Evolutionary conservation across 73 alveolate species (phyloP).

Genomic region (Effrenium voratum): DNA sequence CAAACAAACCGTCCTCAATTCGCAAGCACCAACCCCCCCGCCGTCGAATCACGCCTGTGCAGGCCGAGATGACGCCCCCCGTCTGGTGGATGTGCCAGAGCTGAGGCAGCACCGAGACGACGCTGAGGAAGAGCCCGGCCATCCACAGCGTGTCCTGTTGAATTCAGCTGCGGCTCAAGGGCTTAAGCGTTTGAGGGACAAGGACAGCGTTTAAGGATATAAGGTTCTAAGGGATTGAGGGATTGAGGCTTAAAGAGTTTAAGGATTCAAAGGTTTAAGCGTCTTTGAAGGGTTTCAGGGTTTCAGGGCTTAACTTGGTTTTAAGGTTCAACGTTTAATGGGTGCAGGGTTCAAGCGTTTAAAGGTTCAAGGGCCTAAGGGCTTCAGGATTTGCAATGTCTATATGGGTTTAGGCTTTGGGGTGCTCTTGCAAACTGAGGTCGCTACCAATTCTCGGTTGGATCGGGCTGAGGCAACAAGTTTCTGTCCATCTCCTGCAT

Average conservation of each 20-base stretch:
- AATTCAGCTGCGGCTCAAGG: too few species aligned
- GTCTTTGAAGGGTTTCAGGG: background rate
- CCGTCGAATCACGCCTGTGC: conserved; percentile 1
- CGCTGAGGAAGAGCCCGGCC: conserved; percentile 89
- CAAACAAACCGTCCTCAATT: background rate
- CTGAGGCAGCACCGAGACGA: conserved; percentile 72
- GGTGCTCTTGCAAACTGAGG: too few species aligned
- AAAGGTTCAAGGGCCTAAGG: too few species aligned
- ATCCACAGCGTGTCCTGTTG: conserved; percentile 65
- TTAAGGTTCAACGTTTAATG: background rate
- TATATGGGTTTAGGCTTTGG: too few species aligned
- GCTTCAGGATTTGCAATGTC: too few species aligned
- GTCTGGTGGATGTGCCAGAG: conserved; percentile 87
- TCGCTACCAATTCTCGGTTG: too few species aligned
- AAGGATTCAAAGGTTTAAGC: background rate
- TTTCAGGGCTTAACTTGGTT: background rate
- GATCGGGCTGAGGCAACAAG: too few species aligned
- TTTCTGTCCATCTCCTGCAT: too few species aligned
- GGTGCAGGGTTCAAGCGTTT: too few species aligned
- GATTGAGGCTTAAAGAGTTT: background rate
- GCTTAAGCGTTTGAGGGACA: too few species aligned
- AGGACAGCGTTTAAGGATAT: too few species aligned
- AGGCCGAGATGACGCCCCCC: conserved; percentile 74
- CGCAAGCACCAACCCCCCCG: background rate
- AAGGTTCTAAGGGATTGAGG: background rate